phyloP scores from a whole-genome alignment of 202 grass and related monocot species.

The Setaria italica region DNA sequence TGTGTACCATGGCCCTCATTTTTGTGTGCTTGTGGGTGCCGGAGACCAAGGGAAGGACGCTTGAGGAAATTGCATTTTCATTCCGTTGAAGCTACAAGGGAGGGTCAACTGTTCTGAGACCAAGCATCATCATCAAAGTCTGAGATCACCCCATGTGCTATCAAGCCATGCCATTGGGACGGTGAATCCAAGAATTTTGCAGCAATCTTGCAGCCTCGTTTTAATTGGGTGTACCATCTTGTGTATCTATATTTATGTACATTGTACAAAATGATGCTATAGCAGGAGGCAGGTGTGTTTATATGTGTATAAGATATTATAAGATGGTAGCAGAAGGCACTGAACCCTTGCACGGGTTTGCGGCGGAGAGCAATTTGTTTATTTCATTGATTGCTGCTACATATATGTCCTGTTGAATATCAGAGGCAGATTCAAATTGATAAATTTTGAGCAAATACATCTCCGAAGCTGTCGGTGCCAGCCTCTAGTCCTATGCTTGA shows the following conservation, averaged over 20 bases:
- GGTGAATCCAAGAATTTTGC: not conserved
- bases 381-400: not conserved
- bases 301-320: slow-evolving; percentile 21
- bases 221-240: slow-evolving; percentile 42
- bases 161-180: not conserved
- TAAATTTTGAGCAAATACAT: slow-evolving; percentile 15
- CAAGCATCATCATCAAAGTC: not conserved
- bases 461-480: not conserved
- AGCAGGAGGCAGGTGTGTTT: slow-evolving; percentile 11
- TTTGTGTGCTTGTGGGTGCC: slow-evolving; percentile 72
- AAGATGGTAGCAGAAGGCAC: not conserved
- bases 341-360: slow-evolving; percentile 15
- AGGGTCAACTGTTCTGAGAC: not conserved
- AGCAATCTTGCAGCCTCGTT: slow-evolving; percentile 9
- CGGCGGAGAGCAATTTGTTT: not conserved
- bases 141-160: slow-evolving; percentile 2
- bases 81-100: slow-evolving; percentile 55
- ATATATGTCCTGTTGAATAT: not conserved
- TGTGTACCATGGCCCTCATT: slow-evolving; percentile 55
- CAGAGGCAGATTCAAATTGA: not conserved
- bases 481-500: not conserved
- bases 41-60: slow-evolving; percentile 72
- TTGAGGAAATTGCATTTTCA: slow-evolving; percentile 66
- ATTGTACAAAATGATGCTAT: slow-evolving; percentile 38
- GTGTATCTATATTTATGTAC: slow-evolving; percentile 15